Conservation (phyloP, 2,329 filamentous ascomycete species). For the Sclerotinia sclerotiorum region DNA sequence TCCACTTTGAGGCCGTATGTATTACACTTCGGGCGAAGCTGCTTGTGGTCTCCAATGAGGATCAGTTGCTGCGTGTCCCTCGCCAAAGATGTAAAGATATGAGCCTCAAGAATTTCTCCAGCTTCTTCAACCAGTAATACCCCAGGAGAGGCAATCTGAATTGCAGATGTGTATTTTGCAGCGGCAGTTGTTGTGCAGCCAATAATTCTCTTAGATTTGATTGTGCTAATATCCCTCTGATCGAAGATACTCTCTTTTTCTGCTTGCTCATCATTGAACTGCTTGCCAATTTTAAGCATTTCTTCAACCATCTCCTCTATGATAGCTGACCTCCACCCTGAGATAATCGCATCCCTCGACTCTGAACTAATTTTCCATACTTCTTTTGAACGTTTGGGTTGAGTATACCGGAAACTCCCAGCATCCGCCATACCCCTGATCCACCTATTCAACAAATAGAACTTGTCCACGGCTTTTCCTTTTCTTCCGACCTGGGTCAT, state of each 20-base stretch:
- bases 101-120: conserved; percentile 69
- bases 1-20: conserved; percentile 59
- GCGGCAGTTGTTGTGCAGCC: conserved; percentile 71
- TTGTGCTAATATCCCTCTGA: conserved; percentile 45
- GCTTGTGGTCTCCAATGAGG: conserved; percentile 72
- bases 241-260: conserved; percentile 47
- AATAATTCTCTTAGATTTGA: conserved; percentile 60
- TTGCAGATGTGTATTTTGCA: conserved; percentile 57
- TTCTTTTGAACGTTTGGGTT: conserved; percentile 36
- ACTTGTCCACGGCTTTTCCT: conserved; percentile 46
- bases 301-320: conserved; percentile 51
- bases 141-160: conserved; percentile 56
- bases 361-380: conserved; percentile 55
- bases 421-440: conserved; percentile 44
- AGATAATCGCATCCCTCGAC: conserved; percentile 42
- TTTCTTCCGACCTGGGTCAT: conserved; percentile 49
- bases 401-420: conserved; percentile 44
- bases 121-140: conserved; percentile 68
- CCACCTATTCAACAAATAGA: conserved; percentile 60
- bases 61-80: conserved; percentile 60
- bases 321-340: conserved; percentile 48
- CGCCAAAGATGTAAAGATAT: conserved; percentile 61
- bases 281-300: conserved; percentile 43
- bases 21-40: conserved; percentile 67
- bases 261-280: conserved; percentile 47